These are phyloP conservation scores for Suhomyces pyralidae DNA, from an alignment of 805 yeast species.

Conservation along the genomic window DNA sequence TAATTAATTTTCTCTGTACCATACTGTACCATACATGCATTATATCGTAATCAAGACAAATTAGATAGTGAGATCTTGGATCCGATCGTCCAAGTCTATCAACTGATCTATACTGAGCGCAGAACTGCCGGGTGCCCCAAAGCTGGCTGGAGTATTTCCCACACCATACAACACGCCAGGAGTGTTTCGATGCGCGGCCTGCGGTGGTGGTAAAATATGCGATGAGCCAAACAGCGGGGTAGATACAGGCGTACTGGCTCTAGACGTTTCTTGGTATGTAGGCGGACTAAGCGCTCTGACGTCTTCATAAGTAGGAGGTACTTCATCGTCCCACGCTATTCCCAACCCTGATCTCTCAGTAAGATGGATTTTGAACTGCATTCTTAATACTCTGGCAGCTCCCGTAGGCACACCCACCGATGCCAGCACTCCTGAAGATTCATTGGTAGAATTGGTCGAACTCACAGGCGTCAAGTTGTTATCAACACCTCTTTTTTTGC, in stretches of 20 bases:
- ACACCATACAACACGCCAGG: slow-evolving; percentile 43
- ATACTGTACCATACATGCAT: slow-evolving; percentile 1
- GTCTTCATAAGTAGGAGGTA: slow-evolving; percentile 92
- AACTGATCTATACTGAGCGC: slow-evolving; percentile 23
- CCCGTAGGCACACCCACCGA: slow-evolving; percentile 80
- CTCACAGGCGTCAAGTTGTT: slow-evolving; percentile 23
- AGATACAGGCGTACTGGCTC: slow-evolving; percentile 20
- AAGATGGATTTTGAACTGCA: slow-evolving; percentile 84
- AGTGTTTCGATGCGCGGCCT: slow-evolving; percentile 13
- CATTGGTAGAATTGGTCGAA: slow-evolving; percentile 16
- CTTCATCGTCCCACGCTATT: slow-evolving; percentile 98
- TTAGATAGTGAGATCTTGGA: slow-evolving; percentile 27
- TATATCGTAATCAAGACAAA: not conserved
- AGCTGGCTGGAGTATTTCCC: slow-evolving; percentile 39
- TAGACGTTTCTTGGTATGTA: slow-evolving; percentile 45
- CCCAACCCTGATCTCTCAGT: slow-evolving; percentile 95
- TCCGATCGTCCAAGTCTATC: slow-evolving; percentile 30
- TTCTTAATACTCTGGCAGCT: slow-evolving; percentile 87
- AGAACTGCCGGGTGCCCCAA: slow-evolving; percentile 14
- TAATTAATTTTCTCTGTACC: not conserved
- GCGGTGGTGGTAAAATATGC: slow-evolving; percentile 9
- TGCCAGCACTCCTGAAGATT: slow-evolving; percentile 13
- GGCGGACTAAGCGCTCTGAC: slow-evolving; percentile 87
- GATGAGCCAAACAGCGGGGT: slow-evolving; percentile 10
- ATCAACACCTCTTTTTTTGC: slow-evolving; percentile 3